Conservation (phyloP, 257 asterid species). For the Oldenlandia corymbosa region DNA sequence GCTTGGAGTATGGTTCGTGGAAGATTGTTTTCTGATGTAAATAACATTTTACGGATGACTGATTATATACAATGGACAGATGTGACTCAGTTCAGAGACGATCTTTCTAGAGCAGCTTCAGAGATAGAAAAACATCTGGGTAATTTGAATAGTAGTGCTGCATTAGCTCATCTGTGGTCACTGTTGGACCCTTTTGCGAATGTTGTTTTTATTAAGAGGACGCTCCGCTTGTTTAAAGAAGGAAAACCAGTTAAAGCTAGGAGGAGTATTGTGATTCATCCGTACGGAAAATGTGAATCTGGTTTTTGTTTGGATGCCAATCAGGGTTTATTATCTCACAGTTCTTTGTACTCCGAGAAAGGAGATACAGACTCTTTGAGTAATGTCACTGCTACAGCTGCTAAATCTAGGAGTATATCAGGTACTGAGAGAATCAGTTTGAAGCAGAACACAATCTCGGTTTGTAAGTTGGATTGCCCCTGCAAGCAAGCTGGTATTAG, state of each 20-base stretch:
- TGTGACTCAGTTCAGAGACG: slow-evolving; percentile 62
- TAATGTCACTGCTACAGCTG: slow-evolving; percentile 28
- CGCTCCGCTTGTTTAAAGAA: slow-evolving; percentile 66
- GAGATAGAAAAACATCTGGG: slow-evolving; percentile 59
- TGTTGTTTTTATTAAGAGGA: slow-evolving; percentile 80
- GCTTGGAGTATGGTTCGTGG: slow-evolving; percentile 90
- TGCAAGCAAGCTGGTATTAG: slow-evolving; percentile 32
- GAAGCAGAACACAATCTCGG: slow-evolving; percentile 26
- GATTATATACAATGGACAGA: slow-evolving; percentile 65
- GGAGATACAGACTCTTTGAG: slow-evolving; percentile 13
- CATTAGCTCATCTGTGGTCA: slow-evolving; percentile 78
- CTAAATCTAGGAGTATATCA: slow-evolving; percentile 44
- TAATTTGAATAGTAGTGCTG: slow-evolving; percentile 43
- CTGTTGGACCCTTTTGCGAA: slow-evolving; percentile 92
- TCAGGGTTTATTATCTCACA: slow-evolving; percentile 11
- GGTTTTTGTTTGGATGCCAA: slow-evolving; percentile 16
- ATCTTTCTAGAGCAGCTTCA: slow-evolving; percentile 46
- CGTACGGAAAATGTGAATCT: slow-evolving; percentile 26
- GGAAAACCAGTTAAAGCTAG: slow-evolving; percentile 66
- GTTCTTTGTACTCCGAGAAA: slow-evolving; percentile 19
- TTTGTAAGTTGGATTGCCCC: slow-evolving; percentile 39
- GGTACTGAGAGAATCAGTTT: slow-evolving; percentile 31
- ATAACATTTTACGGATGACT: slow-evolving; percentile 31
- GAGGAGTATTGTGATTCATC: slow-evolving; percentile 49
- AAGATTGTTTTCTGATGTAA: slow-evolving; percentile 49